Evolutionary conservation across 345 rosid genomes (phyloP).

Genomic region (Capsella bursapastoris): DNA sequence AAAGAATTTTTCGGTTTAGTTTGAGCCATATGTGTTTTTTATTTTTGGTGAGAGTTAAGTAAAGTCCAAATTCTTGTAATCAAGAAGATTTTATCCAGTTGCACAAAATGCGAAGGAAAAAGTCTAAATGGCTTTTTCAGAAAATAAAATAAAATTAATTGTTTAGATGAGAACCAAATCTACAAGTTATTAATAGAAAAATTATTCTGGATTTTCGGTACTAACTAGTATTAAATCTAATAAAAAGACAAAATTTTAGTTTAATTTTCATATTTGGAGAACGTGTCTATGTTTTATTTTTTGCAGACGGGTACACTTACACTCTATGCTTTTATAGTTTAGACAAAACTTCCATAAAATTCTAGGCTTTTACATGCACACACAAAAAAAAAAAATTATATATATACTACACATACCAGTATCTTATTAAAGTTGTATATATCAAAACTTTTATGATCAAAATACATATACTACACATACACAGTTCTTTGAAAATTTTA

Average conservation of each 20-base stretch:
- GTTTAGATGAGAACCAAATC: constrained; percentile 32
- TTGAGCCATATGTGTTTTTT: background rate
- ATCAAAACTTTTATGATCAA: no score
- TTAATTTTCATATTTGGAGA: background rate
- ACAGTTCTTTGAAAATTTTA: no score
- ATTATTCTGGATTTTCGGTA: constrained; percentile 36
- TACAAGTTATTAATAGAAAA: constrained; percentile 44
- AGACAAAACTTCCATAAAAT: no score
- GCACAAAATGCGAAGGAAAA: constrained; percentile 48
- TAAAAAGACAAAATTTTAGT: constrained; percentile 6
- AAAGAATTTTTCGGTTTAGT: constrained; percentile 4
- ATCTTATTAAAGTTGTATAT: no score
- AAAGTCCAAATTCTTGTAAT: constrained; percentile 20
- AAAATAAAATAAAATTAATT: background rate
- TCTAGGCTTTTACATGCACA: no score
- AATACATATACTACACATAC: no score
- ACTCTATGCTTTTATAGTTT: background rate
- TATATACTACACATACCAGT: no score
- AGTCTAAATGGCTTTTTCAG: constrained; percentile 41
- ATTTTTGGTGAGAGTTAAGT: background rate
- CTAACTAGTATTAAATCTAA: background rate
- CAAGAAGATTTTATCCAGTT: constrained; percentile 34
- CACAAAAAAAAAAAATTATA: no score
- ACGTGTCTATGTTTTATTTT: constrained; percentile 23
- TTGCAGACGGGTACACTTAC: background rate